Conservation (phyloP, 768 basidiomycete genomes). For the Boletus subcaerulescens region DNA sequence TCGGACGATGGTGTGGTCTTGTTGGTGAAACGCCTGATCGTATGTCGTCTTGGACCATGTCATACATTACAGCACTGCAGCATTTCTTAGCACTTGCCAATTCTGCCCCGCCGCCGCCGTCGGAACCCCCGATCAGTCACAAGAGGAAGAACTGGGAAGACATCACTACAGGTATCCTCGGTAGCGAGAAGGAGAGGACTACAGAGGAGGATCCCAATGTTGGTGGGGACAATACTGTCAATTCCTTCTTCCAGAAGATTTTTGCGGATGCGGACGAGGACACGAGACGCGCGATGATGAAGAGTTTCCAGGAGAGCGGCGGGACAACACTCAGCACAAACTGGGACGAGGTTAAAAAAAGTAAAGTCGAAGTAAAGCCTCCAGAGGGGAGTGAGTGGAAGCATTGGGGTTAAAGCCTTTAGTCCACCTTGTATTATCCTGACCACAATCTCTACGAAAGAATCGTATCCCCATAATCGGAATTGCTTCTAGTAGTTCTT, state of each 20-base stretch:
- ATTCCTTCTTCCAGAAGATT: constrained; percentile 88
- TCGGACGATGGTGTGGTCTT: constrained; percentile 72
- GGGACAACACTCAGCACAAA: constrained; percentile 96
- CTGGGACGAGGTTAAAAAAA: constrained; percentile 85
- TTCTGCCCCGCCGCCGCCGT: constrained; percentile 33
- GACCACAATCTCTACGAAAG: no score
- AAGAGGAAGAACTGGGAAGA: constrained; percentile 87
- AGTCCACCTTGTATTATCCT: background rate
- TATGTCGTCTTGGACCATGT: constrained; percentile 35
- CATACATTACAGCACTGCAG: background rate
- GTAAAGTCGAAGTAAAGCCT: constrained; percentile 70
- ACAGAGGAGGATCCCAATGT: constrained; percentile 82
- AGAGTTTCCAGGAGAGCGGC: constrained; percentile 92
- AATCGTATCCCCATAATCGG: no score
- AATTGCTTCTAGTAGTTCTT: no score
- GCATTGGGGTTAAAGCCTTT: constrained; percentile 54
- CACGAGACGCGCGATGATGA: constrained; percentile 94
- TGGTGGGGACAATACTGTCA: constrained; percentile 83
- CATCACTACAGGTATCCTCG: constrained; percentile 65
- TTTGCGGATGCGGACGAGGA: constrained; percentile 90
- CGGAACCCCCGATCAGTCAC: constrained; percentile 34
- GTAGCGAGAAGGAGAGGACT: constrained; percentile 64
- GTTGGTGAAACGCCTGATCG: constrained; percentile 76
- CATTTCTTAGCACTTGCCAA: constrained; percentile 14
- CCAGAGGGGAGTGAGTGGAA: constrained; percentile 84